Conservation (phyloP, 2,329 filamentous ascomycete species). For the Ascochyta clinopodiicola region DNA sequence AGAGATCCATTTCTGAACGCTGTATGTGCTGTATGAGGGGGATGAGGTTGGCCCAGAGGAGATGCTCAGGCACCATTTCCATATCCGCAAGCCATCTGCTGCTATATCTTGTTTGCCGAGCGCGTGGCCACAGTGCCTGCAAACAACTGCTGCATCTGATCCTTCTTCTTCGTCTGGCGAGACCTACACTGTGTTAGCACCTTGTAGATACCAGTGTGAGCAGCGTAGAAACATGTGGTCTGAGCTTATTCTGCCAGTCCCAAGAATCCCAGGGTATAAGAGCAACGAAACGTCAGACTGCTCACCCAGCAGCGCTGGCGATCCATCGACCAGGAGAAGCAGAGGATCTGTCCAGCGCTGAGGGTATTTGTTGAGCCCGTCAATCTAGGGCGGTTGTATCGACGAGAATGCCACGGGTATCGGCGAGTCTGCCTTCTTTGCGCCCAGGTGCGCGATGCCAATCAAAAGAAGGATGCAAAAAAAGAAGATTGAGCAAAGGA, state of each 20-base stretch:
- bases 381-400: constrained; percentile 67
- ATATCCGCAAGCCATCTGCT: constrained; percentile 56
- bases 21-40: constrained; percentile 25
- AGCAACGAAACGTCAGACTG: constrained; percentile 44
- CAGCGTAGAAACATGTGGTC: constrained; percentile 34
- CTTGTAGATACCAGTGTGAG: not conserved
- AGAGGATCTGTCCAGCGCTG: constrained; percentile 35
- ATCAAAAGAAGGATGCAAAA: not conserved
- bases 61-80: constrained; percentile 56
- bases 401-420: constrained; percentile 57
- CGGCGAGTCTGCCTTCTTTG: constrained; percentile 63
- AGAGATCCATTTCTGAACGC: constrained; percentile 55
- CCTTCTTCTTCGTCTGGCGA: not conserved
- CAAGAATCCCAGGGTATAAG: constrained; percentile 38
- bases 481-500: not conserved
- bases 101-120: constrained; percentile 52
- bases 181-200: constrained; percentile 1
- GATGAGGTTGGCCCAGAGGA: constrained; percentile 13
- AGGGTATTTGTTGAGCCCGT: constrained; percentile 36
- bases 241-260: constrained; percentile 42
- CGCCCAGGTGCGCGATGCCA: constrained; percentile 46
- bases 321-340: constrained; percentile 36
- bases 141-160: constrained; percentile 34
- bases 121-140: constrained; percentile 47
- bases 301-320: constrained; percentile 32